These are phyloP conservation scores for Cinnamomum chago DNA, from an alignment of 164 flowering plant genomes.

Conservation along the genomic window DNA sequence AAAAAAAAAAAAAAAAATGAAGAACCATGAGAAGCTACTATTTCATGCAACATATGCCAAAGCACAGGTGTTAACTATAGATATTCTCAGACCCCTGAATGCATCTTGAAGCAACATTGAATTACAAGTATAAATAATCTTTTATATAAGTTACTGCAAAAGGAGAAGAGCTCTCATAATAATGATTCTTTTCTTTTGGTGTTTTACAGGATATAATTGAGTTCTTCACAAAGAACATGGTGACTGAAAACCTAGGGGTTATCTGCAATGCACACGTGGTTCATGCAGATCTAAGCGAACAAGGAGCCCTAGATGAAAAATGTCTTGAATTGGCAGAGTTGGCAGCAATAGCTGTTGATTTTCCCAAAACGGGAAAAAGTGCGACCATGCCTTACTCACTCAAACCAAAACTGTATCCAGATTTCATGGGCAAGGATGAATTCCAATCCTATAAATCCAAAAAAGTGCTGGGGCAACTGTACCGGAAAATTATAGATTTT, in stretches of 20 bases:
- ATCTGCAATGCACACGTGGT: constrained; percentile 98
- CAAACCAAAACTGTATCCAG: constrained; percentile 82
- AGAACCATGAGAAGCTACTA: too few relatives aligned
- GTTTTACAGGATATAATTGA: constrained; percentile 71
- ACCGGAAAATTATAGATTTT: constrained; percentile 50
- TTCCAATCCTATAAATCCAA: constrained; percentile 60
- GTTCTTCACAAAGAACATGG: constrained; percentile 70
- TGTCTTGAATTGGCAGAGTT: constrained; percentile 73
- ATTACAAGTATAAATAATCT: background rate
- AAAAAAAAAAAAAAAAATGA: too few relatives aligned
- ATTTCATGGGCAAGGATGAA: constrained; percentile 87
- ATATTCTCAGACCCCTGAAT: too few relatives aligned
- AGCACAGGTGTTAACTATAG: too few relatives aligned
- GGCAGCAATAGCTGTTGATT: constrained; percentile 94
- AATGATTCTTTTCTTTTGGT: constrained; percentile 1
- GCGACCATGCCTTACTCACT: constrained; percentile 64
- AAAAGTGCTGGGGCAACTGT: constrained; percentile 72
- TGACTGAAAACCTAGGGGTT: constrained; percentile 64
- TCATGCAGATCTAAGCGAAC: constrained; percentile 77
- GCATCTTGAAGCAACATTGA: background rate
- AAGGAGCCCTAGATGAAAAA: constrained; percentile 77
- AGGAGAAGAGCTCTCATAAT: background rate
- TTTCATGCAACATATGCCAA: too few relatives aligned
- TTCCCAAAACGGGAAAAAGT: constrained; percentile 84
- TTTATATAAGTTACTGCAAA: background rate